phyloP scores from a whole-genome alignment of 352 stramenopile species.

The Globisporangium heterothallicum region DNA sequence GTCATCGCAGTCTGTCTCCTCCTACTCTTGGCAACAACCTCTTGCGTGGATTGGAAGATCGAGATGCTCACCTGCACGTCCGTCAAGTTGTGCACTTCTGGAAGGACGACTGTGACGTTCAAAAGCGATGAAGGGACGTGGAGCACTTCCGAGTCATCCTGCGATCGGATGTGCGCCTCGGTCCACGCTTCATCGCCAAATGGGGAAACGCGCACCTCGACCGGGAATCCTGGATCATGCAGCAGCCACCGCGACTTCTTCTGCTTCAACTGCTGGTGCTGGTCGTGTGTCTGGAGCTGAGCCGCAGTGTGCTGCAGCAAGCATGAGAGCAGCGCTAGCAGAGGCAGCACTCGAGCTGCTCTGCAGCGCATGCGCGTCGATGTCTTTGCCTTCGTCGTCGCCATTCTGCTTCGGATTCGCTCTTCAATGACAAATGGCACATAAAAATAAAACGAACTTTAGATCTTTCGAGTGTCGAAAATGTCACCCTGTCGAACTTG shows the following conservation, averaged over 20 bases:
- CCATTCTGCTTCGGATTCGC: neutral
- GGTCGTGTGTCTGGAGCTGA: neutral
- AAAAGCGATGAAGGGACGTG: slow-evolving; percentile 27
- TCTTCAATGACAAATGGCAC: neutral
- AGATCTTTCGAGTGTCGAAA: neutral
- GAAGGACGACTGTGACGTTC: slow-evolving; percentile 22
- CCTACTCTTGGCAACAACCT: too few species aligned
- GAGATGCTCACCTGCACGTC: slow-evolving; percentile 24
- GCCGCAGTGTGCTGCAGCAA: neutral
- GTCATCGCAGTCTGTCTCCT: too few species aligned
- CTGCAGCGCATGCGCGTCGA: neutral
- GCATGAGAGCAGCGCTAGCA: neutral
- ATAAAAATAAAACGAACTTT: neutral
- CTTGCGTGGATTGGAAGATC: slow-evolving; percentile 18
- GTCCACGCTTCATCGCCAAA: slow-evolving; percentile 29
- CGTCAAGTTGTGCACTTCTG: slow-evolving; percentile 11
- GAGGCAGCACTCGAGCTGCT: neutral
- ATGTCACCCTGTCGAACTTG: neutral
- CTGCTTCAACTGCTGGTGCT: neutral
- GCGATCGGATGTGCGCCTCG: slow-evolving; percentile 1
- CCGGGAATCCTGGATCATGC: slow-evolving; percentile 28
- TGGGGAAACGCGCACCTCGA: slow-evolving; percentile 23
- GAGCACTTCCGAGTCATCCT: slow-evolving; percentile 8
- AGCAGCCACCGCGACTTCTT: slow-evolving; percentile 18
- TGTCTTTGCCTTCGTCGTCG: too few species aligned